Percentiles rank a stretch among this genome's conserved stretches.
These are phyloP conservation scores for Calonectria ilicicola DNA, from an alignment of 2,329 filamentous ascomycete species.

Conservation along the genomic window DNA sequence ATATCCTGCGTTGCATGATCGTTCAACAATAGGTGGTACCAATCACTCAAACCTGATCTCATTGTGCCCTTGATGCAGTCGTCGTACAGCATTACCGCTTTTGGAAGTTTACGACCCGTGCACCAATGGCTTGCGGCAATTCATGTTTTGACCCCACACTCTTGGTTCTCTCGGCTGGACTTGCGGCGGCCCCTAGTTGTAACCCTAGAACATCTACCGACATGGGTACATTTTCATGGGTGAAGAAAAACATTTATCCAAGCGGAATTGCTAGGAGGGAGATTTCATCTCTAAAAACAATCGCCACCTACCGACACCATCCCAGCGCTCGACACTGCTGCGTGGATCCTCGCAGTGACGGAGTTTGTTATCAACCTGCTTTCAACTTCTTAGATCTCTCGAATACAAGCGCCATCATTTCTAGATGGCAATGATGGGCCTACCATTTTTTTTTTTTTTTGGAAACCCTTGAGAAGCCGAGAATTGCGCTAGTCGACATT, in stretches of 20 bases:
- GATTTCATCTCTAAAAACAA: background rate
- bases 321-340: background rate
- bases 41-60: background rate
- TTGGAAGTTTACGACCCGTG: conserved; percentile 7
- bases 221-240: background rate
- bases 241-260: background rate
- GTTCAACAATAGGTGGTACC: too few relatives aligned
- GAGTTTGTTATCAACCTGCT: background rate
- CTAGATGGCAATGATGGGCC: background rate
- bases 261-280: background rate
- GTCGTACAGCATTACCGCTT: conserved; percentile 1
- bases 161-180: too few relatives aligned
- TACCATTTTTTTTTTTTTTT: too few relatives aligned
- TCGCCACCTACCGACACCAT: background rate
- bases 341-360: background rate
- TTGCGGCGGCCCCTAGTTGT: too few relatives aligned
- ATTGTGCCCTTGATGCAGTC: background rate
- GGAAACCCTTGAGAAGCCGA: background rate
- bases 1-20: background rate
- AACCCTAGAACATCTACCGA: too few relatives aligned
- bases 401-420: too few relatives aligned
- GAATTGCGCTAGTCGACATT: background rate
- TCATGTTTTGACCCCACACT: too few relatives aligned
- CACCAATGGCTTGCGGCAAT: background rate
- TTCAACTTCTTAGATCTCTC: background rate